Base-by-base conservation (phyloP, 352 stramenopile species). In the Phytophthora vignae region DNA sequence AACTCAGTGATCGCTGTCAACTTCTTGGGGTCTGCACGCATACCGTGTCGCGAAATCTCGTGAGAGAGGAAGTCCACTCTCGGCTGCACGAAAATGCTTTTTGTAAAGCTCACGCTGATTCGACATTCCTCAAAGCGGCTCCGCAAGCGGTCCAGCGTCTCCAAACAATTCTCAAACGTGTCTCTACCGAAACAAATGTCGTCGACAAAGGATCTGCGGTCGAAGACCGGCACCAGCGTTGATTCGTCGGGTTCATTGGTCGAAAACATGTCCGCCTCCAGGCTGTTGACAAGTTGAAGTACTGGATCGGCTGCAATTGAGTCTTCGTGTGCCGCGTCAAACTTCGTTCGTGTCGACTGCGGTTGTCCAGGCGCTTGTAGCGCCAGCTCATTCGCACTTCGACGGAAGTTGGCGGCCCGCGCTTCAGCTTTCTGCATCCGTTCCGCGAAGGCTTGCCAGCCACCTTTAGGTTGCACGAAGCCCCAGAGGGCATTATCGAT, bases 41-140 rank as follows among this genome's bases (percentile, higher is more conserved):
- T 64, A 1, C 64, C 73, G 8, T 60, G 36, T 1, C 31, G 38
- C 2, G 21, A 48, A 0, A 77, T 48, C 1, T 57, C 17, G 22
- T 78, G 66, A 0, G 65, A 78, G 0, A 78, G 63, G 21, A 75
- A 77, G 2, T 65, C 31, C 2, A 73, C 50, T 9, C 33, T n/a
- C 0, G 54, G 44, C 14, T 63, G 71, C 1, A 58, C 49, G 9
- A 78, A 69, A 0, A 58, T 25, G 10, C 70, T 81, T 21, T 78
- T 78, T 0, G 54, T 69, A 11, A 81, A 49, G 12, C 69, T 81
- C 4, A 78, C 60, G 3, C 50, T 73, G 22, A 78, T 76, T 11
- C 66, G 10, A 17, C 62, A 78, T 4, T 81, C 67, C 3, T 33
- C 27, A 0, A 78, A 63, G 0, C 59, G 68, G 8, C 42, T 29